A percentile compares a stretch with the other conserved stretches of the same genome.
Evolutionary conservation across 768 basidiomycete genomes (phyloP).

Genomic region (Hebeloma cylindrosporum): DNA sequence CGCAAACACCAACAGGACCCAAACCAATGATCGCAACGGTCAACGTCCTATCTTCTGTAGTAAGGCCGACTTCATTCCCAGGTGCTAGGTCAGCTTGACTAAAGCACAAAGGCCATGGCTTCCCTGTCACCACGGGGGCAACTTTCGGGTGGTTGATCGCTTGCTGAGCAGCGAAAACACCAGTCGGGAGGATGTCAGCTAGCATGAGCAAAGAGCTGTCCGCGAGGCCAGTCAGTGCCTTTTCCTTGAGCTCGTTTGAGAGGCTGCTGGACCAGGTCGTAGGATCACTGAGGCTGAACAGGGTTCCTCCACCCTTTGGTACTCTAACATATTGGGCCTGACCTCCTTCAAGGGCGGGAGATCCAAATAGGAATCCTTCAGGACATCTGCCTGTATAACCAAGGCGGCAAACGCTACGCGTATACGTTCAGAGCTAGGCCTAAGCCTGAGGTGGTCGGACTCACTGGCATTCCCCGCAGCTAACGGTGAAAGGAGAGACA

Average conservation of each 20-base stretch:
- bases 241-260: slow-evolving; percentile 34
- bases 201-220: slow-evolving; percentile 71
- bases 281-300: slow-evolving; percentile 60
- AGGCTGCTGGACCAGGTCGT: slow-evolving; percentile 44
- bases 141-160: slow-evolving; percentile 73
- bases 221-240: slow-evolving; percentile 42
- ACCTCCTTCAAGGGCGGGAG: slow-evolving; percentile 63
- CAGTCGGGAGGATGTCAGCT: slow-evolving; percentile 80
- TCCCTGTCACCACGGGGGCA: slow-evolving; percentile 55
- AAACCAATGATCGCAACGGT: slow-evolving; percentile 71
- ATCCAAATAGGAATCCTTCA: slow-evolving; percentile 62
- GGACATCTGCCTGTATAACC: slow-evolving; percentile 75
- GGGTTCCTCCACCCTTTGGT: slow-evolving; percentile 76
- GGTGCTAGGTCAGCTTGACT: slow-evolving; percentile 22
- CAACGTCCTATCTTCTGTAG: slow-evolving; percentile 48
- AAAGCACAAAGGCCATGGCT: slow-evolving; percentile 57
- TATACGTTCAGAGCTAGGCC: background rate
- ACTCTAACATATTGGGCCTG: slow-evolving; percentile 82
- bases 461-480: slow-evolving; percentile 84
- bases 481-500: slow-evolving; percentile 78
- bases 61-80: slow-evolving; percentile 33
- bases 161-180: slow-evolving; percentile 74
- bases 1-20: slow-evolving; percentile 79
- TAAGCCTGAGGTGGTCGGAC: slow-evolving; percentile 23
- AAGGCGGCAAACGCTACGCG: slow-evolving; percentile 60